These are phyloP conservation scores for Ophiocordyceps sinensis DNA, from an alignment of 2,329 filamentous ascomycete genomes.

Conservation along the genomic window DNA sequence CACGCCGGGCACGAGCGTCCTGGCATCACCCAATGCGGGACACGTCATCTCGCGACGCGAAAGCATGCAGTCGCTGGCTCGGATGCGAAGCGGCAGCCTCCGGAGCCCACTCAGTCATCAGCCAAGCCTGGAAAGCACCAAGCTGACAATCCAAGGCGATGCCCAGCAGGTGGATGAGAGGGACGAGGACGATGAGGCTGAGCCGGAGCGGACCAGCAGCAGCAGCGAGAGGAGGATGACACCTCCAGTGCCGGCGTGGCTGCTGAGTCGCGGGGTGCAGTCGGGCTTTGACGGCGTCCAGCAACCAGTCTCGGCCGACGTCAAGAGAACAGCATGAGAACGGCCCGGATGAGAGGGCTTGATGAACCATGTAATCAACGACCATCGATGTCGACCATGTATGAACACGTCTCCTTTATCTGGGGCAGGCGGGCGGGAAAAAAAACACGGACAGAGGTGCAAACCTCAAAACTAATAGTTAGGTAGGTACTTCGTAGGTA, in stretches of 20 bases:
- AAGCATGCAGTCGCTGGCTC: conserved; percentile 34
- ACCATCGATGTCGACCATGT: too few relatives aligned
- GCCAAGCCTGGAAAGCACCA: conserved; percentile 27
- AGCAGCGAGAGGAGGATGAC: conserved; percentile 32
- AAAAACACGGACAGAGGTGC: too few relatives aligned
- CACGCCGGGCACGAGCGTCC: conserved; percentile 56
- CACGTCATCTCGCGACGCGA: conserved; percentile 43
- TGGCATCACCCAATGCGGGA: conserved; percentile 54
- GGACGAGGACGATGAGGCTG: neutral
- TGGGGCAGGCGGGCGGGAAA: too few relatives aligned
- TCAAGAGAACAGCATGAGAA: neutral
- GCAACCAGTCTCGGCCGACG: neutral
- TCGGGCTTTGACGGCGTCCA: conserved; percentile 19
- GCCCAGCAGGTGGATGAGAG: neutral
- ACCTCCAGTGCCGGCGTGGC: conserved; percentile 47
- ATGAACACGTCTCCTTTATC: too few relatives aligned
- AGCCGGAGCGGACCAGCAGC: neutral
- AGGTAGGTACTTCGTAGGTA: too few relatives aligned
- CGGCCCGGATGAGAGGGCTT: neutral
- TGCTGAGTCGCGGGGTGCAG: conserved; percentile 37
- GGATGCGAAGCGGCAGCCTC: conserved; percentile 42
- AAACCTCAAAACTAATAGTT: too few relatives aligned
- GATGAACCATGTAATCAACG: neutral
- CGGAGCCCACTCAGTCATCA: conserved; percentile 33
- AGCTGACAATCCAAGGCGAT: neutral